These are phyloP conservation scores for Fomitopsis pulvina DNA, from an alignment of 768 basidiomycete genomes.

Conservation along the genomic window DNA sequence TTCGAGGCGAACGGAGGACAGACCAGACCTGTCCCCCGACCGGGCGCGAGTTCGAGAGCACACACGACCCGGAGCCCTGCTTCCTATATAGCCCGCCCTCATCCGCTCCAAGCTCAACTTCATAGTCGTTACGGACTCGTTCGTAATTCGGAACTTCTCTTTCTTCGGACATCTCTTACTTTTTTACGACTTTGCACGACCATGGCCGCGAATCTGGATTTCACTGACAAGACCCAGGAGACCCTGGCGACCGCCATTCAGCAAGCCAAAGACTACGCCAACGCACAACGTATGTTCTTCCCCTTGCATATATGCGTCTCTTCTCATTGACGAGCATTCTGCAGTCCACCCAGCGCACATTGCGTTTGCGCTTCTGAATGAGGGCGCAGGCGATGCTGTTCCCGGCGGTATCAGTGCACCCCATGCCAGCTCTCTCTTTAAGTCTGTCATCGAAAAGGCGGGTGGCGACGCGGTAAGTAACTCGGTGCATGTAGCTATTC, in stretches of 20 bases:
- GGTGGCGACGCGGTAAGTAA: constrained; percentile 76
- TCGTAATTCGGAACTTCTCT: constrained; percentile 17
- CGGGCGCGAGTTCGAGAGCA: neutral
- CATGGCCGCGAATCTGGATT: constrained; percentile 61
- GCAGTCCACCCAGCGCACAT: constrained; percentile 81
- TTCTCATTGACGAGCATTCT: constrained; percentile 4
- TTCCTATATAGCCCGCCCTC: constrained; percentile 7
- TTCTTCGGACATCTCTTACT: too few relatives aligned
- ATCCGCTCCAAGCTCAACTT: constrained; percentile 3
- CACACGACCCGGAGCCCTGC: neutral
- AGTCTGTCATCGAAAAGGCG: constrained; percentile 70
- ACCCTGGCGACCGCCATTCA: constrained; percentile 67
- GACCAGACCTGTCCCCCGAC: neutral
- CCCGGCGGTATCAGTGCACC: constrained; percentile 25
- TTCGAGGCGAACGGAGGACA: constrained; percentile 4
- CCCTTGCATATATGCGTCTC: too few relatives aligned
- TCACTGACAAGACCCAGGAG: constrained; percentile 80
- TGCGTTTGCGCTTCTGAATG: constrained; percentile 74
- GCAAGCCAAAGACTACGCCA: constrained; percentile 77
- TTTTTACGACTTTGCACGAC: constrained; percentile 4
- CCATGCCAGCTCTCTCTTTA: constrained; percentile 54
- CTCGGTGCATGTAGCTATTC: neutral
- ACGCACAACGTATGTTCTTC: constrained; percentile 59
- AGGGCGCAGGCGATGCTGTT: constrained; percentile 36
- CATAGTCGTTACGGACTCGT: neutral